phyloP scores from a whole-genome alignment of 1,139 yeast species.

The Tardiomyces depauwii region DNA sequence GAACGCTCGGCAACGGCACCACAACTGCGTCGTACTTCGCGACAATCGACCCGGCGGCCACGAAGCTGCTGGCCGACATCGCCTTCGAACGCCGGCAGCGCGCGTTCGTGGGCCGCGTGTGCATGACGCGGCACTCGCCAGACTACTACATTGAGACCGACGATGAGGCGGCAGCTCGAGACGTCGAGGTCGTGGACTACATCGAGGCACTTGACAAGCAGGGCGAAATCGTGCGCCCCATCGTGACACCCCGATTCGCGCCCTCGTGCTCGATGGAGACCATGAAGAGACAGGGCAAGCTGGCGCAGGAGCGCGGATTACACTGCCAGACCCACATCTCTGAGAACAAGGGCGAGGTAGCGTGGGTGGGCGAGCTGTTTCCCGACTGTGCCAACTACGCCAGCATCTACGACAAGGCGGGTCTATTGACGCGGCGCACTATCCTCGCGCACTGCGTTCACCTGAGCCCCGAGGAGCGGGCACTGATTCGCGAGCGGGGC shows the following conservation, averaged over 20 bases:
- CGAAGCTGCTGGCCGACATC: conserved; percentile 65
- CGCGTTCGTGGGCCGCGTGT: conserved; percentile 88
- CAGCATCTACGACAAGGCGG: conserved; percentile 59
- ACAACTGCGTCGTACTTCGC: conserved; percentile 91
- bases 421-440: conserved; percentile 52
- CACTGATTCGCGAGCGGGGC: conserved; percentile 38
- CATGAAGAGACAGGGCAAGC: conserved; percentile 50
- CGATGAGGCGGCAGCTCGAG: conserved; percentile 42
- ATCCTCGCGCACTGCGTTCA: conserved; percentile 88
- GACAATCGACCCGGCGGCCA: conserved; percentile 67
- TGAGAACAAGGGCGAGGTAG: conserved; percentile 66
- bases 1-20: conserved; percentile 70
- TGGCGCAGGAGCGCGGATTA: conserved; percentile 38
- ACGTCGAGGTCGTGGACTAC: conserved; percentile 47
- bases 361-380: conserved; percentile 61
- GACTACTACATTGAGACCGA: conserved; percentile 52
- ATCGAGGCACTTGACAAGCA: conserved; percentile 42
- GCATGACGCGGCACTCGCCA: conserved; percentile 73
- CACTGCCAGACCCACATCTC: conserved; percentile 87
- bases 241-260: conserved; percentile 89
- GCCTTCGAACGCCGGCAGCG: conserved; percentile 64
- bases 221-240: conserved; percentile 46
- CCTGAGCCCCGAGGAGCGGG: conserved; percentile 51
- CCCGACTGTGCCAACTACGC: conserved; percentile 65
- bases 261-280: conserved; percentile 68